A percentile compares a stretch with the other conserved stretches of the same genome.
These are phyloP conservation scores for Eutypa lata DNA, from an alignment of 2,329 filamentous ascomycete species.

Conservation along the genomic window DNA sequence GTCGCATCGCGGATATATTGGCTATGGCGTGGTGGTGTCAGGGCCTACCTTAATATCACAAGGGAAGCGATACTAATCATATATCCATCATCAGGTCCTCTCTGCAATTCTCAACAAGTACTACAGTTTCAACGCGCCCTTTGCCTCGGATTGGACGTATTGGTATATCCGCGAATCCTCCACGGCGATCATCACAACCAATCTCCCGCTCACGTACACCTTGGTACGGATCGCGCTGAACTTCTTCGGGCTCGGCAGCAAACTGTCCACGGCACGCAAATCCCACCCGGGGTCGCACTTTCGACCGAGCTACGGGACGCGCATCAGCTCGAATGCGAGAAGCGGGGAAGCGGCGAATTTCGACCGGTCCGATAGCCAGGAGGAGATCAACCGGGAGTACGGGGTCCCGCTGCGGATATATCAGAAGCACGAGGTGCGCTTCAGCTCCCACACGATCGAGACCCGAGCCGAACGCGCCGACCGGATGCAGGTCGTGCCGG, in stretches of 20 bases:
- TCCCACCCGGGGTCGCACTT: slow-evolving; percentile 15
- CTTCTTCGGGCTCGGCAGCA: slow-evolving; percentile 30
- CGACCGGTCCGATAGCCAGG: slow-evolving; percentile 32
- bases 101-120: slow-evolving; percentile 47
- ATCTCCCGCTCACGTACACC: slow-evolving; percentile 42
- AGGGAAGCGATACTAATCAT: not conserved
- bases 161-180: slow-evolving; percentile 46
- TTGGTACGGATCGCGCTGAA: slow-evolving; percentile 36
- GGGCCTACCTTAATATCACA: no score
- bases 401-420: slow-evolving; percentile 35
- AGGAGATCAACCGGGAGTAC: slow-evolving; percentile 31
- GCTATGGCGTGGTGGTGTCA: no score
- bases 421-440: slow-evolving; percentile 31
- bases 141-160: slow-evolving; percentile 36
- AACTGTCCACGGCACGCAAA: slow-evolving; percentile 26
- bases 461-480: not conserved
- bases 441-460: slow-evolving; percentile 9
- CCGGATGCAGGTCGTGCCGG: not conserved
- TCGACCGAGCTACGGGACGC: slow-evolving; percentile 21
- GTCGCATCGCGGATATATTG: not conserved
- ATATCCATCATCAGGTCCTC: slow-evolving; percentile 35
- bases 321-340: slow-evolving; percentile 8
- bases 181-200: slow-evolving; percentile 41
- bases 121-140: slow-evolving; percentile 39
- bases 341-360: slow-evolving; percentile 19